Evolutionary conservation across 495 filamentous ascomycete species (phyloP).

Genomic region (Podospora comata): DNA sequence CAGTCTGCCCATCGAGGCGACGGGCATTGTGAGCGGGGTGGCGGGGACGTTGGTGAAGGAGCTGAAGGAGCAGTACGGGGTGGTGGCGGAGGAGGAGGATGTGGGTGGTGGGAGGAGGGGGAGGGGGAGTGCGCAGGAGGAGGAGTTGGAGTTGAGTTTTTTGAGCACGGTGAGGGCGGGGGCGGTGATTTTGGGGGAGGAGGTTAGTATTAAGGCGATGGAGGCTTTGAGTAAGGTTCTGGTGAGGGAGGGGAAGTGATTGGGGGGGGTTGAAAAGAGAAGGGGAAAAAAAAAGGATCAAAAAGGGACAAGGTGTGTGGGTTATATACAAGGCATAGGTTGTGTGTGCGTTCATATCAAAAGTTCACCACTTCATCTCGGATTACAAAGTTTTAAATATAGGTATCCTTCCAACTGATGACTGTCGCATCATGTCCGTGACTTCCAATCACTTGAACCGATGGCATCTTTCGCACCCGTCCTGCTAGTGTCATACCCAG

Average conservation of each 20-base stretch:
- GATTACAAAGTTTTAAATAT: too few species aligned
- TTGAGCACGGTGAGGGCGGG: slow-evolving; percentile 85
- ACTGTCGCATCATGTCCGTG: too few species aligned
- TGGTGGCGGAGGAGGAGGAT: background rate
- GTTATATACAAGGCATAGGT: background rate
- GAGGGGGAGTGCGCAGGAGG: slow-evolving; percentile 32
- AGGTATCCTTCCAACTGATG: too few species aligned
- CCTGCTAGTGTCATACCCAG: too few species aligned
- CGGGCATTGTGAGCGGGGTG: slow-evolving; percentile 90
- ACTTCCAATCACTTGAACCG: too few species aligned
- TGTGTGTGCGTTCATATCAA: background rate
- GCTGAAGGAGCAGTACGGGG: slow-evolving; percentile 36
- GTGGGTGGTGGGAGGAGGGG: background rate
- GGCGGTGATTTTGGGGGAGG: slow-evolving; percentile 77
- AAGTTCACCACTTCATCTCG: background rate
- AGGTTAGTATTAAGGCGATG: slow-evolving; percentile 68
- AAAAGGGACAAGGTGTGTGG: background rate
- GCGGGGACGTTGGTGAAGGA: slow-evolving; percentile 70
- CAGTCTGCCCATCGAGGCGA: slow-evolving; percentile 79
- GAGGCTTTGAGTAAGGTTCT: slow-evolving; percentile 58
- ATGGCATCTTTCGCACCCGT: too few species aligned
- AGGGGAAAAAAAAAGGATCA: background rate
- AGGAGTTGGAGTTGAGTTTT: slow-evolving; percentile 72
- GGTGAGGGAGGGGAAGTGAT: slow-evolving; percentile 20
- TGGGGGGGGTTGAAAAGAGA: background rate